A percentile compares a stretch with the other conserved stretches of the same genome.
These are phyloP conservation scores for Mycena leptocephala DNA, from an alignment of 768 basidiomycete genomes.

Conservation along the genomic window DNA sequence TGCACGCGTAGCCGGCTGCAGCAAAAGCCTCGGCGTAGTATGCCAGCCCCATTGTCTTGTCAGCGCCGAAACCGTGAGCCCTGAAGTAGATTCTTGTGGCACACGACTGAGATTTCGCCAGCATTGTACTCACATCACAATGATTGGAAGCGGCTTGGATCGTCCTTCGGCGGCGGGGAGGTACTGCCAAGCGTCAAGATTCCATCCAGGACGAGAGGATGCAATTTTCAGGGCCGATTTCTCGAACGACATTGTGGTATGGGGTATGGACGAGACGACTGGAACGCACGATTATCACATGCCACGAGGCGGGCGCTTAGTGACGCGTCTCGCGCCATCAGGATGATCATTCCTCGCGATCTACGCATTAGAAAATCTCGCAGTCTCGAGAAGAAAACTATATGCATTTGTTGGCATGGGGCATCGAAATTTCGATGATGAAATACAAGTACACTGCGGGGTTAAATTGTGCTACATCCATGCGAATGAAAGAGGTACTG, in stretches of 20 bases:
- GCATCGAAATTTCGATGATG: not conserved
- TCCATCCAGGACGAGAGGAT: conserved; percentile 49
- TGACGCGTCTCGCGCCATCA: not conserved
- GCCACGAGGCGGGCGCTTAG: too few relatives aligned
- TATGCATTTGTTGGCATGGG: not conserved
- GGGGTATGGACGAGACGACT: not conserved
- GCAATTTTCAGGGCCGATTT: conserved; percentile 46
- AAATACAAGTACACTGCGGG: conserved; percentile 4
- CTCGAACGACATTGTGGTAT: conserved; percentile 27
- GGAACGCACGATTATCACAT: too few relatives aligned
- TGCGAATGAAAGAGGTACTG: too few relatives aligned
- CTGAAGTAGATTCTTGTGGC: conserved; percentile 29
- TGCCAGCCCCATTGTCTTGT: conserved; percentile 50
- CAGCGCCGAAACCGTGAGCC: conserved; percentile 52
- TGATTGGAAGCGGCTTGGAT: conserved; percentile 39
- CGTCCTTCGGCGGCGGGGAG: conserved; percentile 37
- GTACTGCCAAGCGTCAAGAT: conserved; percentile 54
- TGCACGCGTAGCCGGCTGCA: conserved; percentile 47
- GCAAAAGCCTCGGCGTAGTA: conserved; percentile 51
- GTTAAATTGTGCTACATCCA: conserved; percentile 17
- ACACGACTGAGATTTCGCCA: too few relatives aligned
- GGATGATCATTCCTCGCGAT: too few relatives aligned
- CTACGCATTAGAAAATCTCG: too few relatives aligned
- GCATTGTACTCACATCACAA: conserved; percentile 46
- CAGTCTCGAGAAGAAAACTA: too few relatives aligned